These are phyloP conservation scores for Monosporascus sp. DNA, from an alignment of 2,329 filamentous ascomycete genomes.

Conservation along the genomic window DNA sequence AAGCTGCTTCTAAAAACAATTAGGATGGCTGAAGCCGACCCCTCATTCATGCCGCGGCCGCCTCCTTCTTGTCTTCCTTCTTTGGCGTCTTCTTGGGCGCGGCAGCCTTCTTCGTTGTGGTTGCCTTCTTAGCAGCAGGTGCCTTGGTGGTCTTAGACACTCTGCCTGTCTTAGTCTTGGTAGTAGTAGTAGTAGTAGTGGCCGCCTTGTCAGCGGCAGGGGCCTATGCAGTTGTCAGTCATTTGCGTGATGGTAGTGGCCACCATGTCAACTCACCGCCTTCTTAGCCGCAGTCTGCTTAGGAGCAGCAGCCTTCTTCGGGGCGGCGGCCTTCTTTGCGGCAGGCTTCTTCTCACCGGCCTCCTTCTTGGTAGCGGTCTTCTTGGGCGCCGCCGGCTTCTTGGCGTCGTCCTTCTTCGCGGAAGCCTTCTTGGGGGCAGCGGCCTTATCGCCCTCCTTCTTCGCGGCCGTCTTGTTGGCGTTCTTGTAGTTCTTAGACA, in stretches of 20 bases:
- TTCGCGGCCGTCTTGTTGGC: constrained; percentile 26
- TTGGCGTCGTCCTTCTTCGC: constrained; percentile 39
- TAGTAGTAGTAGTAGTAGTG: constrained; percentile 49
- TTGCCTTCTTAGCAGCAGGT: constrained; percentile 39
- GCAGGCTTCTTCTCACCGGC: constrained; percentile 69
- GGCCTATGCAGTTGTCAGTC: constrained; percentile 35
- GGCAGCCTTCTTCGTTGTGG: constrained; percentile 35
- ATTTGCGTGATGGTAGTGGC: constrained; percentile 10
- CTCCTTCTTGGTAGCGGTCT: constrained; percentile 41
- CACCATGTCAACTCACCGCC: constrained; percentile 16
- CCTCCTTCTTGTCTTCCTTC: constrained; percentile 32
- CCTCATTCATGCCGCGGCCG: constrained; percentile 18
- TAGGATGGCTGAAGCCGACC: neutral
- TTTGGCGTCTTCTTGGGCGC: constrained; percentile 32
- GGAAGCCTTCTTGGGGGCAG: constrained; percentile 31
- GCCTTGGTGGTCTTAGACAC: constrained; percentile 62
- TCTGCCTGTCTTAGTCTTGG: constrained; percentile 72
- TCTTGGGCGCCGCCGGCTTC: constrained; percentile 28
- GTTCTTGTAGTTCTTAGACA: constrained; percentile 68
- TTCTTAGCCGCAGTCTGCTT: constrained; percentile 39
- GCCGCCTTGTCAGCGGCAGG: constrained; percentile 36
- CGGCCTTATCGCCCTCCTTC: constrained; percentile 32
- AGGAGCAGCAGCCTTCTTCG: constrained; percentile 35
- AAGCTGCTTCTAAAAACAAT: constrained; percentile 10
- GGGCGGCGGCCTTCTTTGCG: constrained; percentile 51